phyloP scores from a whole-genome alignment of 2,329 filamentous ascomycete species.

The Monilinia fructigena region DNA sequence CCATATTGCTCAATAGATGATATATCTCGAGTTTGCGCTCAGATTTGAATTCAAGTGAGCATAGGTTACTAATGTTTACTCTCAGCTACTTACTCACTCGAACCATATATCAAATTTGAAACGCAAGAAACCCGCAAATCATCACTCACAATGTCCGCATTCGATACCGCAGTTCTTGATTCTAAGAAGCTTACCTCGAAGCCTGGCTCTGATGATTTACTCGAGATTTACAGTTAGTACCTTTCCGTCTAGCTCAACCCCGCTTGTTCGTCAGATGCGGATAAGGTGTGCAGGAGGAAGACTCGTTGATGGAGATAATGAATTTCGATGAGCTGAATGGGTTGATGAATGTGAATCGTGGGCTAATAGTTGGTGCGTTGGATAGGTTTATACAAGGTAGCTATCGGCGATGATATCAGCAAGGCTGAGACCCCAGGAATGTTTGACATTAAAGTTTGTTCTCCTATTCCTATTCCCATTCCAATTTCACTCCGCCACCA shows the following conservation, averaged over 20 bases:
- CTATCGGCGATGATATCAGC: constrained; percentile 55
- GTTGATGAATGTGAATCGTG: not conserved
- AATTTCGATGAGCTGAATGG: not conserved
- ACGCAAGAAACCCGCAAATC: not conserved
- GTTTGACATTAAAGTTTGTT: constrained; percentile 60
- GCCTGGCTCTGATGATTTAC: constrained; percentile 62
- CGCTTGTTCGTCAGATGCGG: not conserved
- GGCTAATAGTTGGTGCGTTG: constrained; percentile 2
- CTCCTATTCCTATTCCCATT: too few relatives aligned
- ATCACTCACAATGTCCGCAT: constrained; percentile 37
- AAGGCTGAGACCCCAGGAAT: constrained; percentile 60
- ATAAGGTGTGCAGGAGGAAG: not conserved
- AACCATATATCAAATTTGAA: not conserved
- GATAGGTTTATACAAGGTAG: constrained; percentile 59
- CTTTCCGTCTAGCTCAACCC: not conserved
- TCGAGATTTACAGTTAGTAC: constrained; percentile 43
- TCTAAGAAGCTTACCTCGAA: constrained; percentile 66
- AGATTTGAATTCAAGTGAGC: too few relatives aligned
- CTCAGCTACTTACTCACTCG: not conserved
- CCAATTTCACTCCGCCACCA: constrained; percentile 5
- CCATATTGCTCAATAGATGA: not conserved
- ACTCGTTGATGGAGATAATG: not conserved
- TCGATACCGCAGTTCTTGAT: constrained; percentile 59
- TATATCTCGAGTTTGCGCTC: too few relatives aligned
- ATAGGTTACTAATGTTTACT: not conserved